Evolutionary conservation across 169 alveolate species (phyloP).

Genomic region (Cryptosporidium parvum): DNA sequence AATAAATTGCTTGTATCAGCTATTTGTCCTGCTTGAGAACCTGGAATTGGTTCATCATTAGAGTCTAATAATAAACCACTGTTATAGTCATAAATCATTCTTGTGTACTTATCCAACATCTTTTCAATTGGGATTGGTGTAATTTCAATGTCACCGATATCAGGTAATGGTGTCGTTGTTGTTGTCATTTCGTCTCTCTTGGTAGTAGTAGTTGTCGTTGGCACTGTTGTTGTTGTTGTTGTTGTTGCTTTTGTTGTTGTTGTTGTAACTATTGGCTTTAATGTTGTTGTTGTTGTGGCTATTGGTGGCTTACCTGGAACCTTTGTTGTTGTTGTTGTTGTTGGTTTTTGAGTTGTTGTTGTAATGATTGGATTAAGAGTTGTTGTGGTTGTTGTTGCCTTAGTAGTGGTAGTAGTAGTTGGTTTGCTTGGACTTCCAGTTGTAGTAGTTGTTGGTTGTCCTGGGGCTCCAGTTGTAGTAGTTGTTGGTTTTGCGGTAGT

Average conservation of each 20-base stretch:
- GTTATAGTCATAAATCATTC: conserved; percentile 43
- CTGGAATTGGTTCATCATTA: conserved; percentile 60
- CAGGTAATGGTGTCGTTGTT: conserved; percentile 9
- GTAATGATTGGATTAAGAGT: conserved; percentile 11
- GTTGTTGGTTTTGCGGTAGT: no score
- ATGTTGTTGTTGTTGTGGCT: conserved; percentile 36
- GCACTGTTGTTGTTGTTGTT: background rate
- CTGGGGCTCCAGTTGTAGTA: no score
- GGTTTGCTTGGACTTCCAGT: no score
- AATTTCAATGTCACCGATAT: conserved; percentile 31
- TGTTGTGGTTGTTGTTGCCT: conserved; percentile 29
- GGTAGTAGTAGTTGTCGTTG: conserved; percentile 6
- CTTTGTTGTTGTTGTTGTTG: conserved; percentile 53
- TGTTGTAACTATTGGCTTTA: background rate
- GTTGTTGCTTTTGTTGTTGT: conserved; percentile 3
- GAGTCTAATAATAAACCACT: conserved; percentile 41
- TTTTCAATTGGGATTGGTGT: conserved; percentile 62
- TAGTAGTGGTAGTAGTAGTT: background rate
- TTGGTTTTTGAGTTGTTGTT: conserved; percentile 38
- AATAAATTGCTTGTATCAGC: background rate
- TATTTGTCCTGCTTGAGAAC: conserved; percentile 59
- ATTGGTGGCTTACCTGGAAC: background rate
- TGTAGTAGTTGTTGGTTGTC: no score
- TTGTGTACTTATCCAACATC: conserved; percentile 22
- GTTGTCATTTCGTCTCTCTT: conserved; percentile 26